Base-by-base conservation (phyloP, 2,329 filamentous ascomycete genomes). In the Neoarthrinium moseri region DNA sequence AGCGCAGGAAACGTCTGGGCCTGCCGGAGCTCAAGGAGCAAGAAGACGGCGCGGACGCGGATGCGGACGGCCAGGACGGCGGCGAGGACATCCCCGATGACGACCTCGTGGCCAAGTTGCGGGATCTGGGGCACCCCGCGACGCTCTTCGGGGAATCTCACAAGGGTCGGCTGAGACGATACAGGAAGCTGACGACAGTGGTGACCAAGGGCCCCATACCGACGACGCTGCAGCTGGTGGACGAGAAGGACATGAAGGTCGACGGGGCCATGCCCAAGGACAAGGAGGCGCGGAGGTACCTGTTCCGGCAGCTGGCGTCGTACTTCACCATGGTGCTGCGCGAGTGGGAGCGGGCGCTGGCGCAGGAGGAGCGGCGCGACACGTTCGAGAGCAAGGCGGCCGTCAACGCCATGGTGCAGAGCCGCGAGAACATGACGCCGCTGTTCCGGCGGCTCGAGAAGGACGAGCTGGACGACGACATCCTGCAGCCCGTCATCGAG, bases 271-370 rank as follows among this genome's bases (percentile, higher is more conserved):
- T 71, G 2, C 67, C 78, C 1, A 74, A 78, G 56, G 87, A 91
- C 55, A 72, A 71, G 17, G 80, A 84, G 32, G 87, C 74, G 1
- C 80, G 83, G 36, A 72, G 78, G 35, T 91, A 87, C 66, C 72
- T 99, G 32, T 92, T 87, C 71, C 79, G 92, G 10, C 92, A 99
- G 67, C 76, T 99, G 46, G 89, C 88, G 17, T 94, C 89, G 39
- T 99, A 96, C 73, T 97, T 99, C 71, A 95, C 89, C 43, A 90
- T 99, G 83, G 83, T 99, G n/a, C 73, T 99, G 47, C 80, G 77
- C 35, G 92, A 95, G 65, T 99, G 95, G 86, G 83, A 91, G 57
- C 63, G 72, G 32, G 91, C 91, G 5, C 80, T 99, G 57, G 81
- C 81, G 5, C 82, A 87, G 56, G 81, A 84, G 49, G 72, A 80